Conservation (phyloP, 1,139 yeast genomes). For the Saccharomycopsis hybrid region DNA sequence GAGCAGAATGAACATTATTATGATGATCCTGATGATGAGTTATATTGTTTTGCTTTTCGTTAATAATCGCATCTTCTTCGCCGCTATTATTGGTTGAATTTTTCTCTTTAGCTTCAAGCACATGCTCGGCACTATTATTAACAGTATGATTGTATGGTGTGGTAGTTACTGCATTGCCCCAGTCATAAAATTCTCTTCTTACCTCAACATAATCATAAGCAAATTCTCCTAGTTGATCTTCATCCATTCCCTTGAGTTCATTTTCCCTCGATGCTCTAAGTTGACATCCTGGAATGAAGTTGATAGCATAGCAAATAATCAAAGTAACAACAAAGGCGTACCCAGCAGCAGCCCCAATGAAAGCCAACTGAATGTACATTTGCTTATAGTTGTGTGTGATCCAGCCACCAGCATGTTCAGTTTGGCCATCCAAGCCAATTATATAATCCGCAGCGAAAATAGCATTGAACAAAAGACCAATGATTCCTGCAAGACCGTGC, state of each 20-base stretch:
- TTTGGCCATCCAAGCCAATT: constrained; percentile 79
- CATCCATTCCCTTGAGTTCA: constrained; percentile 88
- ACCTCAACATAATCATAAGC: constrained; percentile 98
- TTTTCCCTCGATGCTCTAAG: constrained; percentile 78
- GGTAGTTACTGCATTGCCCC: constrained; percentile 31
- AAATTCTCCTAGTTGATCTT: constrained; percentile 96
- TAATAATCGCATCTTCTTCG: not conserved
- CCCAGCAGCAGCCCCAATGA: constrained; percentile 65
- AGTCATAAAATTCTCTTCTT: constrained; percentile 83
- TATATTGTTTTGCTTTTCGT: too few relatives aligned
- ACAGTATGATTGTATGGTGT: not conserved
- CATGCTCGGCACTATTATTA: not conserved
- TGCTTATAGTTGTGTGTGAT: constrained; percentile 85
- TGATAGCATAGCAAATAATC: constrained; percentile 62
- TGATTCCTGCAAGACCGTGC: constrained; percentile 94
- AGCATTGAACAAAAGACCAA: constrained; percentile 84
- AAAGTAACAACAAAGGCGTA: constrained; percentile 78
- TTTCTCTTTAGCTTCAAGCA: not conserved
- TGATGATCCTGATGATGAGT: too few relatives aligned
- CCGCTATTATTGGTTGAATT: not conserved
- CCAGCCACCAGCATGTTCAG: constrained; percentile 90
- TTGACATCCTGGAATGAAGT: constrained; percentile 77
- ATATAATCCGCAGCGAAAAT: constrained; percentile 83
- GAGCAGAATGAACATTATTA: too few relatives aligned
- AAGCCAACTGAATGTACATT: constrained; percentile 83